Evolutionary conservation across 179 eudicot species (phyloP).

Genomic region (Drosera spatulata): DNA sequence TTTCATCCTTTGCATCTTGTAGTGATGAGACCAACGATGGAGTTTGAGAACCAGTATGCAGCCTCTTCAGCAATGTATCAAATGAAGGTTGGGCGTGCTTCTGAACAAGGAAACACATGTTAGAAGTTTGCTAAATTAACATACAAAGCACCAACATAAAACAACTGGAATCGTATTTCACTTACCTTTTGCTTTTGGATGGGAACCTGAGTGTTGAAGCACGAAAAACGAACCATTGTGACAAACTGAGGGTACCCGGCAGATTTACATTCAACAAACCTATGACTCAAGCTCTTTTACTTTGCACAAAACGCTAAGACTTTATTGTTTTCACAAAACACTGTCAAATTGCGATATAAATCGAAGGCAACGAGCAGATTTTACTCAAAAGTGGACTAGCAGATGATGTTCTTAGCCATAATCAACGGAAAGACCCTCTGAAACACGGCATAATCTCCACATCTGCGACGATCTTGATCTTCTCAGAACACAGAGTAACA

Average conservation of each 20-base stretch:
- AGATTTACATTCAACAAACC: constrained; percentile 19
- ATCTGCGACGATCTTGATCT: constrained; percentile 83
- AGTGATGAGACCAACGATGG: constrained; percentile 11
- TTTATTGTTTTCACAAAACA: background rate
- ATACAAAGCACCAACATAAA: background rate
- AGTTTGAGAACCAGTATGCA: constrained; percentile 36
- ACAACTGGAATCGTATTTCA: background rate
- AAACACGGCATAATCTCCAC: constrained; percentile 88
- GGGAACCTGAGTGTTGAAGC: constrained; percentile 48
- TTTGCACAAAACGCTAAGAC: background rate
- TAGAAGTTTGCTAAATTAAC: background rate
- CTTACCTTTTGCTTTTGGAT: constrained; percentile 64
- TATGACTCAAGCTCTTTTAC: constrained; percentile 2
- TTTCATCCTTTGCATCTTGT: constrained; percentile 14
- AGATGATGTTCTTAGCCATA: constrained; percentile 64
- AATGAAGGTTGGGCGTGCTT: constrained; percentile 48
- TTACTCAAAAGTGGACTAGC: constrained; percentile 4
- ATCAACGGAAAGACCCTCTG: constrained; percentile 69
- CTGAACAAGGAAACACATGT: constrained; percentile 20
- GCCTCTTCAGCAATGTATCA: constrained; percentile 53
- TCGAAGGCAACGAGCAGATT: constrained; percentile 21
- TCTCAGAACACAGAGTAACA: constrained; percentile 44
- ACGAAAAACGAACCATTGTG: constrained; percentile 74
- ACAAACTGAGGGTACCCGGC: constrained; percentile 8
- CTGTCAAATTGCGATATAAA: constrained; percentile 2